These are phyloP conservation scores for Geotrichum restrictum DNA, from an alignment of 1,139 yeast genomes.

Conservation along the genomic window DNA sequence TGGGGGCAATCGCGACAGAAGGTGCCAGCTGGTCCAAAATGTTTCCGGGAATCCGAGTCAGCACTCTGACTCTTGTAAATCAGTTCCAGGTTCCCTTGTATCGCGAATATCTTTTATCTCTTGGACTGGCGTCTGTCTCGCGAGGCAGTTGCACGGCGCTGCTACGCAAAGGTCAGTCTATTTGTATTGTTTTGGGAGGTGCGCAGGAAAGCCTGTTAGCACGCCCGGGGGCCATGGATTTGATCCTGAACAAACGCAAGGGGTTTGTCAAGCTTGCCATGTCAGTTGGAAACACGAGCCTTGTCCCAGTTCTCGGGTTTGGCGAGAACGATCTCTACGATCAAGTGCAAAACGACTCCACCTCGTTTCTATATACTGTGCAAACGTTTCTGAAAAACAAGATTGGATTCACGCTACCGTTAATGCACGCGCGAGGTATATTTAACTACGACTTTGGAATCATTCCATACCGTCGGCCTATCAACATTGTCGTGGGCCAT, in stretches of 20 bases:
- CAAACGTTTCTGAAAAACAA: constrained; percentile 69
- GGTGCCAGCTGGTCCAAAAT: constrained; percentile 62
- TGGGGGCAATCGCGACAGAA: constrained; percentile 82
- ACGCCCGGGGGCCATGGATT: constrained; percentile 53
- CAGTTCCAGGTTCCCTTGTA: constrained; percentile 87
- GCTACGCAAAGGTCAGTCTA: constrained; percentile 59
- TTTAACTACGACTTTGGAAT: constrained; percentile 91
- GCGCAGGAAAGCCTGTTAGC: constrained; percentile 85
- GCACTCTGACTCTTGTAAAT: constrained; percentile 74
- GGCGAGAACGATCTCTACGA: constrained; percentile 85
- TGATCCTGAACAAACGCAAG: constrained; percentile 72
- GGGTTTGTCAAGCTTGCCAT: constrained; percentile 89
- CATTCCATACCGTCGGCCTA: constrained; percentile 77
- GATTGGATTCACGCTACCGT: constrained; percentile 82
- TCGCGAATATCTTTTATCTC: constrained; percentile 74
- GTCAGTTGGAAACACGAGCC: constrained; percentile 65
- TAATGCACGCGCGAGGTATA: constrained; percentile 88
- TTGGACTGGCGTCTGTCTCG: constrained; percentile 86
- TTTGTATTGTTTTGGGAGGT: constrained; percentile 91
- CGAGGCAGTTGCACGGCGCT: constrained; percentile 65
- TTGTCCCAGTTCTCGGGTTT: constrained; percentile 88
- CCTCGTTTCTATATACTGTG: constrained; percentile 50
- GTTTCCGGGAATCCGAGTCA: constrained; percentile 79
- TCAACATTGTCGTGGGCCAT: constrained; percentile 67
- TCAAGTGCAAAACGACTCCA: constrained; percentile 53